Base-by-base conservation (phyloP, 2,329 filamentous ascomycete species). In the Myriosclerotinia duriaeana region DNA sequence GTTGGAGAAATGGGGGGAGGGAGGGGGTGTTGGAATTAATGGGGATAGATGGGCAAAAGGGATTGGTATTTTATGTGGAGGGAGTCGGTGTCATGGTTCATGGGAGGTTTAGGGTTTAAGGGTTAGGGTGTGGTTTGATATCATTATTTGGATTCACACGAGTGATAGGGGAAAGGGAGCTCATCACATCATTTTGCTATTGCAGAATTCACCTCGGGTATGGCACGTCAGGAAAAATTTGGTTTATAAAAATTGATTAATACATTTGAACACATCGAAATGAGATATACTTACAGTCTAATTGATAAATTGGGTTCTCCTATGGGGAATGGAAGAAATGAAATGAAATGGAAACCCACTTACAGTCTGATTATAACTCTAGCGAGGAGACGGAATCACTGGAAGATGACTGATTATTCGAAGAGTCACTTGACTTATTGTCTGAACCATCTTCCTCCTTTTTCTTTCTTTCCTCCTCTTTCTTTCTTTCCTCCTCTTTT, bases 151-250 rank as follows among this genome's bases (percentile, higher is more conserved):
- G 3, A 36, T 36, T 17, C 9, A 5, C 2, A 5, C 40, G 11
- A 14, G 6, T n/a, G 2, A 6, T 14, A 11, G 5, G 1, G 17
- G 5, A 6, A 11, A 11, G 26, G 7, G 7, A 3, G 12, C 4
- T 36, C 34, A 12, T 44, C n/a, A 11, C 5, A 22, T 22, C 12
- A 22, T 53, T 9, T 17, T 17, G 22, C 30, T 3, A 5, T 59
- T 36, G 42, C 26, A 22, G 3, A 40, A 26, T 59, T 48, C 56
- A 59, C 12, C 17, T 48, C 26, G 48, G 5, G 14, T 4, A 48
- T 12, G 5, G 26, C 26, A 26, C 26, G 22, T 14, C 5, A 22
- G 20, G 5, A 2, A 22, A 46, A 40, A 42, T 30, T 42, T 30
- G 38, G 2, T 11, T 58, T 4, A 30, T 6, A n/a, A n/a, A 30